A percentile compares a stretch with the other conserved stretches of the same genome.
phyloP scores from a whole-genome alignment of 768 basidiomycete genomes.

The Boletus rubescentipes region DNA sequence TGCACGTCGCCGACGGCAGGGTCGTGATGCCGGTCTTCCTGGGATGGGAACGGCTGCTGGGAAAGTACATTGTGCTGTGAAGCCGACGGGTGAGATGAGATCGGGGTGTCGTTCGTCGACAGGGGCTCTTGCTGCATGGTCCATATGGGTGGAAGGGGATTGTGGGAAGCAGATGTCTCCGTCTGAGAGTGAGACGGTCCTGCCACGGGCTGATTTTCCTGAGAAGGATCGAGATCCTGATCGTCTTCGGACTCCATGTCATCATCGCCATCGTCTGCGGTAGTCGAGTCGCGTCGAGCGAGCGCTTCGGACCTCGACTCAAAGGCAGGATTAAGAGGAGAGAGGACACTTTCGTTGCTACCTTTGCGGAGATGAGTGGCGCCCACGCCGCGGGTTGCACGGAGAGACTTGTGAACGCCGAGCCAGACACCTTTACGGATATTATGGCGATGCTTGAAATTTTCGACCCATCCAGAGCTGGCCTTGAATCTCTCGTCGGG shows the following conservation, averaged over 20 bases:
- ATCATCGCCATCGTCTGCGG: constrained; percentile 33
- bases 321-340: constrained; percentile 43
- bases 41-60: constrained; percentile 32
- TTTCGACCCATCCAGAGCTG: constrained; percentile 90
- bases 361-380: constrained; percentile 37
- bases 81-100: constrained; percentile 30
- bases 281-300: constrained; percentile 27
- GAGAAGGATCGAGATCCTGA: constrained; percentile 29
- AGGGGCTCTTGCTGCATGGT: constrained; percentile 33
- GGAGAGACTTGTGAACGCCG: constrained; percentile 38
- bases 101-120: constrained; percentile 27
- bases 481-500: constrained; percentile 81
- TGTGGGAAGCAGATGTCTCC: constrained; percentile 25
- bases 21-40: constrained; percentile 29
- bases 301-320: constrained; percentile 32
- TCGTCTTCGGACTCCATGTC: constrained; percentile 40
- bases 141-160: constrained; percentile 35
- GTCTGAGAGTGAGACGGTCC: constrained; percentile 33
- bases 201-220: constrained; percentile 24
- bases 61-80: constrained; percentile 30
- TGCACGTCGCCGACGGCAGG: constrained; percentile 26
- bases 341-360: constrained; percentile 34
- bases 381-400: constrained; percentile 32
- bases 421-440: constrained; percentile 67
- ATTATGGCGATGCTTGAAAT: constrained; percentile 82